Evolutionary conservation across 2,329 filamentous ascomycete genomes (phyloP).

Genomic region (Sclerotinia minor): DNA sequence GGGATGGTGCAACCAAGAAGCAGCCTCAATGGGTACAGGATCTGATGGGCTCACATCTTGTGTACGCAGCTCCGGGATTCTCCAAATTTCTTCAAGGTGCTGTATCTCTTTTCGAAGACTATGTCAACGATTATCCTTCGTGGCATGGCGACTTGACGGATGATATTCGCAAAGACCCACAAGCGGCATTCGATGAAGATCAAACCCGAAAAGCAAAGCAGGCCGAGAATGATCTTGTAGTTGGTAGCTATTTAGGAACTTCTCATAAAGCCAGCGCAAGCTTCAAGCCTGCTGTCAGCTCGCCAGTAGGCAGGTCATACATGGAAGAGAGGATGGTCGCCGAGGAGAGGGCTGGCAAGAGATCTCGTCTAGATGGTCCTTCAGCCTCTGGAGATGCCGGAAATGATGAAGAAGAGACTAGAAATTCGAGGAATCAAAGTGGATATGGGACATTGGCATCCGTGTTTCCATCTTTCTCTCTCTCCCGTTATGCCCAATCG

Average conservation of each 20-base stretch:
- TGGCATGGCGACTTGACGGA: constrained; percentile 91
- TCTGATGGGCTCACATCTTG: constrained; percentile 86
- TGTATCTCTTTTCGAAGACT: constrained; percentile 87
- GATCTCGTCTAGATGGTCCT: constrained; percentile 38
- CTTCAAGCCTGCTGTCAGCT: constrained; percentile 63
- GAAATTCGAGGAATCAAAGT: constrained; percentile 39
- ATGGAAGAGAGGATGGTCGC: constrained; percentile 56
- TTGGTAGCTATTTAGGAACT: constrained; percentile 78
- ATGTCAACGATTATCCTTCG: constrained; percentile 94
- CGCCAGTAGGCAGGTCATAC: constrained; percentile 67
- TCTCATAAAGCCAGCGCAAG: constrained; percentile 42
- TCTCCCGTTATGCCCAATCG: constrained; percentile 70
- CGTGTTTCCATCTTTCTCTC: constrained; percentile 79
- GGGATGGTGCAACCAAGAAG: constrained; percentile 63
- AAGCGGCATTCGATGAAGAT: constrained; percentile 86
- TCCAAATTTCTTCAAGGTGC: constrained; percentile 97
- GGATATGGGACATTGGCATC: constrained; percentile 63
- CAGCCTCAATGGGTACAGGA: constrained; percentile 86
- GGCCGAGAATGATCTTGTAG: constrained; percentile 83
- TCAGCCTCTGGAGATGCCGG: constrained; percentile 27
- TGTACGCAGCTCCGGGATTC: constrained; percentile 86
- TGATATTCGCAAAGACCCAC: constrained; percentile 91
- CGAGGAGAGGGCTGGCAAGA: constrained; percentile 42
- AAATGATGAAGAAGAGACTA: constrained; percentile 45
- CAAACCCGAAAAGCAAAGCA: constrained; percentile 78